Evolutionary conservation across 768 basidiomycete species (phyloP), one percentile per base, ranked within the genome.

Genomic region (Paxillus involutus): DNA sequence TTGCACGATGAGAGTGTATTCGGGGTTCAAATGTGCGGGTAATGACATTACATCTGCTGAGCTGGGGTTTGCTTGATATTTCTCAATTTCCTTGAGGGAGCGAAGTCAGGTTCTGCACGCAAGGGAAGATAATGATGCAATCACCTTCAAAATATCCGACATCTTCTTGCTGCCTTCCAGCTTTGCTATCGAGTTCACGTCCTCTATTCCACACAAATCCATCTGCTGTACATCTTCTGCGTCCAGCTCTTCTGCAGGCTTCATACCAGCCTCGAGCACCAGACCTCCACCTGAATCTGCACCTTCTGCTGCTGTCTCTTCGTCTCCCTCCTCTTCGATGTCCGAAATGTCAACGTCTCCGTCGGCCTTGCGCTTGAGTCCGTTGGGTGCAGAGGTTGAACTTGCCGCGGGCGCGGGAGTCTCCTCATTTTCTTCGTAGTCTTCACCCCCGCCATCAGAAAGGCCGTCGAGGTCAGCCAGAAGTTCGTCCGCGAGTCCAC

Each of bases 211-310:
- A 11, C 85, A 85, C 35, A 99, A 75, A 63, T 98, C 93, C 93
- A 98, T 98, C 63, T 86, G 84, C 64, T 94, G 89, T 30, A 98
- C 97, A 55, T 95, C 93, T 60, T 96, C 95, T 29, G 78, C 86
- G 67, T 98, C 94, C 42, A 98, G 77, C 73, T 99, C 95, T 37
- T 98, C 94, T n/a, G 95, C 93, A 13, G 96, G 96, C 60, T 83
- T 84, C 12, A 95, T 77, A 10, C 96, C 96, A 0, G 94, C 95
- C 51, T 90, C 90, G 0, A 90, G 77, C 5, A 92, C 86, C 13
- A 95, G 77, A 6, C 78, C 79, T 0, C 79, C 80, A 6, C 79
- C 70, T 36, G 79, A 77, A 6, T 58, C 71, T 35, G 70, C 68
- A 44, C 70, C 74, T 46, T 76, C 70, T 33, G 66, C 73, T 17